Evolutionary conservation across 163 green algal species (phyloP).

Genomic region (Chlamydomonas reinhardtii): DNA sequence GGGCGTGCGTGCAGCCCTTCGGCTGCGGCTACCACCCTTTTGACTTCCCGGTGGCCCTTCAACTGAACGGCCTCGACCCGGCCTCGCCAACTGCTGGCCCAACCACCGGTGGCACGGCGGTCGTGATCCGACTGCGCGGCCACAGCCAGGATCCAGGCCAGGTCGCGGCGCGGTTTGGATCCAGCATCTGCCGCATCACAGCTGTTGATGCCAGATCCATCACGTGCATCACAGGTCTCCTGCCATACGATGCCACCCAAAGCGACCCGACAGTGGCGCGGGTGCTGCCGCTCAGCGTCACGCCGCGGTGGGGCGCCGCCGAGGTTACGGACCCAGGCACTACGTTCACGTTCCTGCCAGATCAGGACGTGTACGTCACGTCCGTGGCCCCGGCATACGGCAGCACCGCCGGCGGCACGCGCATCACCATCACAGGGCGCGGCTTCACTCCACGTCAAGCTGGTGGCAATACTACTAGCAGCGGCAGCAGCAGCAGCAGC

Average conservation of each 20-base stretch:
- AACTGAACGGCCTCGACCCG: not conserved
- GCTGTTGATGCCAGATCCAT: too few relatives aligned
- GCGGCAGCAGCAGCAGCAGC: not conserved
- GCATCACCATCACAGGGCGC: constrained; percentile 60
- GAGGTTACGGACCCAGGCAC: not conserved
- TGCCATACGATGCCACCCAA: too few relatives aligned
- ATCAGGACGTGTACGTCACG: not conserved
- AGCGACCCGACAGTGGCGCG: not conserved
- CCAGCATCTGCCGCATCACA: too few relatives aligned
- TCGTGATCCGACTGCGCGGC: not conserved
- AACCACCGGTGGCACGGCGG: not conserved
- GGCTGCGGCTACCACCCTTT: not conserved
- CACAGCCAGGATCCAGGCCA: not conserved
- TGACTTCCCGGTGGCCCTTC: not conserved
- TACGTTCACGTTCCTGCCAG: not conserved
- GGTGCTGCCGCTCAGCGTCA: not conserved
- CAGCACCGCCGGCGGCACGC: constrained; percentile 67
- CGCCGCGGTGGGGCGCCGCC: not conserved
- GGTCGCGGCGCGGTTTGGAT: not conserved
- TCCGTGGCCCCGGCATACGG: constrained; percentile 12
- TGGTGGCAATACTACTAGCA: not conserved
- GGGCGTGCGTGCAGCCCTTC: not conserved
- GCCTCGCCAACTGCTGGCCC: not conserved
- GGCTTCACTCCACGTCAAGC: not conserved
- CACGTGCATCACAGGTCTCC: too few relatives aligned